These are phyloP conservation scores for Myxozyma melibiosi DNA, from an alignment of 805 yeast species.

Conservation along the genomic window DNA sequence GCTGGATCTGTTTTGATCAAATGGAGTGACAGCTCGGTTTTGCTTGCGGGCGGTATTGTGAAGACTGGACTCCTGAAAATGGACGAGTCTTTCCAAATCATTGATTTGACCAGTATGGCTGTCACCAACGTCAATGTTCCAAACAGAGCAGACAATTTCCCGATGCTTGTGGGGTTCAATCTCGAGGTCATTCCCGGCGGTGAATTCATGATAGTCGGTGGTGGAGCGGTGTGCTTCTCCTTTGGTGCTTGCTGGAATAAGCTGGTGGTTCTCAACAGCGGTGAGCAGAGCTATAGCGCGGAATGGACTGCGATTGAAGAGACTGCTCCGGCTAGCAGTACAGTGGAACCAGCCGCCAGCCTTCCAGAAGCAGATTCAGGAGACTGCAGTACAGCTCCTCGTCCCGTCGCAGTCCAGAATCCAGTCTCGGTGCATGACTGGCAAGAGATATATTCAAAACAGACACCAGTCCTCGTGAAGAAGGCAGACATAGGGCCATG, in stretches of 20 bases:
- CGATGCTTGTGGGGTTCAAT: slow-evolving; percentile 28
- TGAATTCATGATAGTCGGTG: slow-evolving; percentile 57
- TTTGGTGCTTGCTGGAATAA: slow-evolving; percentile 65
- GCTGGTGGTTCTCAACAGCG: slow-evolving; percentile 8
- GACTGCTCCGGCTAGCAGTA: no score
- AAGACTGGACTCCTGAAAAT: slow-evolving; percentile 16
- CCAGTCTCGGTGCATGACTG: slow-evolving; percentile 14
- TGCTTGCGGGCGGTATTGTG: slow-evolving; percentile 38
- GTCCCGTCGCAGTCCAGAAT: neutral
- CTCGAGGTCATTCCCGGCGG: slow-evolving; percentile 32
- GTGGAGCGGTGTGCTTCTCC: slow-evolving; percentile 83
- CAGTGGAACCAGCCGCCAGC: no score
- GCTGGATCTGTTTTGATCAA: slow-evolving; percentile 22
- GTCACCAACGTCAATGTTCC: neutral
- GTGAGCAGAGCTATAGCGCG: neutral
- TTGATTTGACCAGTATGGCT: neutral
- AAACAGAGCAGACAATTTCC: slow-evolving; percentile 4
- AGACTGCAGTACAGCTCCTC: no score
- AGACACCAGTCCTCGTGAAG: slow-evolving; percentile 38
- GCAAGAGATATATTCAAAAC: slow-evolving; percentile 7
- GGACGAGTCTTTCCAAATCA: slow-evolving; percentile 9
- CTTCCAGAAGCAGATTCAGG: no score
- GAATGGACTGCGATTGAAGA: neutral
- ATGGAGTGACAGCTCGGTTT: slow-evolving; percentile 52
- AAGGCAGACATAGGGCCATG: slow-evolving; percentile 39